Evolutionary conservation across 768 basidiomycete genomes (phyloP), one percentile per base, ranked within the genome.

Genomic region (Sarcodon sp.): DNA sequence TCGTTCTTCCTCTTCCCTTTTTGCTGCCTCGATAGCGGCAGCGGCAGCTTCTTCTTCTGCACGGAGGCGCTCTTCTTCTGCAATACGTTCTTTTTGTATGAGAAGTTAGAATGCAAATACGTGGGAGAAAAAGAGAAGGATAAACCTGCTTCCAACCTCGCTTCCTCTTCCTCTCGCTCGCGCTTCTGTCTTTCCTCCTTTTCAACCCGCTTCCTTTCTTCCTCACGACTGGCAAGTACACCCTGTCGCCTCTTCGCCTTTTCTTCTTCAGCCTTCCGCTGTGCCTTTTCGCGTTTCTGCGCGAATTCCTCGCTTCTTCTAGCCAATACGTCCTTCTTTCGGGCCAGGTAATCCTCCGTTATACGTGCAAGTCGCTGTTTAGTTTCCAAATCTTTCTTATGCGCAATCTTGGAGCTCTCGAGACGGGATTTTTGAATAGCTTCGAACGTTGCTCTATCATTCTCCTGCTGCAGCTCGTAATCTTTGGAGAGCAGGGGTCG

Each of bases 401-500:
- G 87, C 18, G 73, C 67, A 8, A 66, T 57, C 46, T 68, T 70
- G 2, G 80, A 67, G 4, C 69, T 64, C 49, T 85, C 80, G 18
- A 77, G 59, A 32, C 80, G 78, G 0, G 74, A 62, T 37, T 67
- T 68, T 53, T 83, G 81, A 12, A 79, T 65, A 1, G 65, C 59
- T 41, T 85, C 76, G 62, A 87, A 88, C 1, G 78, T 80, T 35
- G 71, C 66, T 12, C 73, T 76, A 65, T 98, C 93, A 34, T 70
- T 69, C 35, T 73, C 73, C 62, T 96, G 90, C 61, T 99, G 94
- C 3, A 69, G 63, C 33, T 83, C 81, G 60, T 97, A 97, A 64
- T 97, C 96, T 55, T 85, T 69, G 1, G 73, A 76, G 39, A 97
- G 74, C 3, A 98, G 71, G 0, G 92, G 86, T 6, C 81, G 76